Evolutionary conservation across 257 asterid genomes (phyloP).

Genomic region (Anisodus tanguticus): DNA sequence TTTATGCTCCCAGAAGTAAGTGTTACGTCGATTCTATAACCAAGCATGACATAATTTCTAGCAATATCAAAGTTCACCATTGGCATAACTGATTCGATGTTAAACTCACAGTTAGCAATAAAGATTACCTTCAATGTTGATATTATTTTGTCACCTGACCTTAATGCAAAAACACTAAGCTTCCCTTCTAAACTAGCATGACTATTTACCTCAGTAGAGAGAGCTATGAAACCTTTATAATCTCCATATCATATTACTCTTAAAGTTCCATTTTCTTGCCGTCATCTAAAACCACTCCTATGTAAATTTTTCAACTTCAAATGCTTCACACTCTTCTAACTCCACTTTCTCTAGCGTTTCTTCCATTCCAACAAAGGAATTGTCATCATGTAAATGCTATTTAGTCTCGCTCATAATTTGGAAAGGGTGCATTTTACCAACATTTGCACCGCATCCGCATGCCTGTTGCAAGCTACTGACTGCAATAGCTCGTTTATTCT

Average conservation of each 20-base stretch:
- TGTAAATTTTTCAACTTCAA: not conserved
- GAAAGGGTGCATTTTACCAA: not conserved
- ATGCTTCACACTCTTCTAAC: not conserved
- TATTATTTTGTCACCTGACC: not conserved
- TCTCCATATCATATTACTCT: not conserved
- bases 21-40: not conserved
- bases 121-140: not conserved
- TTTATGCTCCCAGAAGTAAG: not conserved
- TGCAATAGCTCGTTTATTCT: too few relatives aligned
- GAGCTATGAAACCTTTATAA: not conserved
- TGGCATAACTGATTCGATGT: not conserved
- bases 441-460: too few relatives aligned
- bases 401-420: not conserved
- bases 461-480: too few relatives aligned
- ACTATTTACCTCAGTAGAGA: not conserved
- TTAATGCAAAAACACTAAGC: not conserved
- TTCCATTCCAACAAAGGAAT: not conserved
- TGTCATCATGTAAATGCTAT: not conserved
- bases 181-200: not conserved
- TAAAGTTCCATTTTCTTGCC: not conserved
- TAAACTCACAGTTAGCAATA: not conserved
- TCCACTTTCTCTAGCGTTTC: not conserved
- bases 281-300: not conserved
- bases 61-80: not conserved
- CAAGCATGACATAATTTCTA: not conserved